Conservation (phyloP, 2,329 filamentous ascomycete species). For the Cercospora citrullina region DNA sequence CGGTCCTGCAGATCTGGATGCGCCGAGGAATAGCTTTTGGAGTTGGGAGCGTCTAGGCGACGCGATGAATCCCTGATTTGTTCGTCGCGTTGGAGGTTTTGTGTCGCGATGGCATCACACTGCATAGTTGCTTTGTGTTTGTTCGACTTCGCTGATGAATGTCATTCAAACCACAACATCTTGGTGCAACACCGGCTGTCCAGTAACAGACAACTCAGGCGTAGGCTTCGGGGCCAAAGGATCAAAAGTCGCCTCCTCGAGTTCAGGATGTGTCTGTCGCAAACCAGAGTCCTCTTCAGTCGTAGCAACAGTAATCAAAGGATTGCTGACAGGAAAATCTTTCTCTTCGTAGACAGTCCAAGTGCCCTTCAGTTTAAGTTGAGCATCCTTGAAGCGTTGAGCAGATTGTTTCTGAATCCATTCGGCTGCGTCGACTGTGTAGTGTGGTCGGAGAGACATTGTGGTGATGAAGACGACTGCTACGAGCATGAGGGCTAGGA, state of each 20-base stretch:
- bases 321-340: constrained; percentile 18
- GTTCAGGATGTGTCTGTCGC: constrained; percentile 4
- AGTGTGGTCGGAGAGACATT: constrained; percentile 14
- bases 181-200: constrained; percentile 1
- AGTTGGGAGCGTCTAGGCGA: not conserved
- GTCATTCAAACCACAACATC: constrained; percentile 7
- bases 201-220: constrained; percentile 4
- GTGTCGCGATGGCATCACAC: not conserved
- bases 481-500: constrained; percentile 15
- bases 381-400: constrained; percentile 13
- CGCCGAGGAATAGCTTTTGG: not conserved
- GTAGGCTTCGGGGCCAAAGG: not conserved
- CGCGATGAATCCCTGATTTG: not conserved
- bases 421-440: constrained; percentile 1
- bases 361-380: constrained; percentile 16
- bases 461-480: constrained; percentile 19
- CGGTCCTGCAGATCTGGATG: not conserved
- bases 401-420: constrained; percentile 18
- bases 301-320: constrained; percentile 8
- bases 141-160: not conserved
- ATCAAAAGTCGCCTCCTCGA: constrained; percentile 12
- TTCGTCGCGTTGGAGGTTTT: not conserved
- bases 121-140: not conserved
- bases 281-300: not conserved
- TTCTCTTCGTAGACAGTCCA: constrained; percentile 19